Evolutionary conservation across 768 basidiomycete genomes (phyloP).

Genomic region (Thelephora ganbajun): DNA sequence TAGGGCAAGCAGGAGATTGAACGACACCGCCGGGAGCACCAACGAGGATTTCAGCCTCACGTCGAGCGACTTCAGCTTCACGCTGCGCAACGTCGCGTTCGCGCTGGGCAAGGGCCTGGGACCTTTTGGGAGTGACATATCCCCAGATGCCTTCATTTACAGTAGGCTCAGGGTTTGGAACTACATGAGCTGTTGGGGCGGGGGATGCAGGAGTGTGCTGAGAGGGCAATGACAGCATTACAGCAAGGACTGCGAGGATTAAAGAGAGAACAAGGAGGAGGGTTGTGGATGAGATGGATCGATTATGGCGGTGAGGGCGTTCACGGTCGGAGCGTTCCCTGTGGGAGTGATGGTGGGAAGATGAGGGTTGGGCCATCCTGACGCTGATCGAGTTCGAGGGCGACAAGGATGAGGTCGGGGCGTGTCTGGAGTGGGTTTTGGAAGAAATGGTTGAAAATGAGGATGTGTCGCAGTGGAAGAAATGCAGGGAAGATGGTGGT

Average conservation of each 20-base stretch:
- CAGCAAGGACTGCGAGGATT: slow-evolving; percentile 75
- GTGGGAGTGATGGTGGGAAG: slow-evolving; percentile 58
- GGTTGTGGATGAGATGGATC: slow-evolving; percentile 83
- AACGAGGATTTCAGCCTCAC: slow-evolving; percentile 73
- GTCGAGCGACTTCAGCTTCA: slow-evolving; percentile 80
- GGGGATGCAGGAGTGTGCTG: slow-evolving; percentile 17
- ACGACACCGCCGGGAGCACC: slow-evolving; percentile 76
- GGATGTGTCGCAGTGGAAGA: background rate
- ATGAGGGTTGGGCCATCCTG: slow-evolving; percentile 83
- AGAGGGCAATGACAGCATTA: slow-evolving; percentile 79
- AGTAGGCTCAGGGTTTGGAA: background rate
- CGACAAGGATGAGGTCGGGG: slow-evolving; percentile 59
- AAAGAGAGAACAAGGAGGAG: slow-evolving; percentile 78
- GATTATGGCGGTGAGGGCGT: slow-evolving; percentile 60
- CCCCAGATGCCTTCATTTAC: slow-evolving; percentile 42
- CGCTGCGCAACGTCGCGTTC: slow-evolving; percentile 70
- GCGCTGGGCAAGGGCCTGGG: slow-evolving; percentile 65
- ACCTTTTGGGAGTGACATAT: slow-evolving; percentile 70
- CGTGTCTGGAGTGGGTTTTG: slow-evolving; percentile 53
- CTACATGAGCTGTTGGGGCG: slow-evolving; percentile 8
- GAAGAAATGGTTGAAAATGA: slow-evolving; percentile 13
- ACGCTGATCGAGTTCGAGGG: slow-evolving; percentile 50
- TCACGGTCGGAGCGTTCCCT: slow-evolving; percentile 39
- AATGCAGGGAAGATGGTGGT: background rate
- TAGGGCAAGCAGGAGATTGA: slow-evolving; percentile 42